These are phyloP conservation scores for Clitoria ternatea DNA, from an alignment of 306 rosid genomes.

Conservation along the genomic window DNA sequence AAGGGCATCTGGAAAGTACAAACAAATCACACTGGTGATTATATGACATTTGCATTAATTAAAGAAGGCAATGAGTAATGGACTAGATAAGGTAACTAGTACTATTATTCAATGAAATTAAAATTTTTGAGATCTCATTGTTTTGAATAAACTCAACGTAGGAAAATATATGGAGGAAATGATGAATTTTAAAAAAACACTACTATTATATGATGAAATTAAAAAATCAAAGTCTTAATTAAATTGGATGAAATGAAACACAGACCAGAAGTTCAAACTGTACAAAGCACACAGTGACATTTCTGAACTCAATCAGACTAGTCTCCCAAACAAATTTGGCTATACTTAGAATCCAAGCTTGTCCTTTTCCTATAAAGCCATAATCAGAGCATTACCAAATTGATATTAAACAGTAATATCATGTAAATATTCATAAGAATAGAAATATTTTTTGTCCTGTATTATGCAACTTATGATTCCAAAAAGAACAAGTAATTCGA, in stretches of 20 bases:
- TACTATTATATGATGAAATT: neutral
- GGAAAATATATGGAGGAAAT: neutral
- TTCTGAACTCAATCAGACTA: neutral
- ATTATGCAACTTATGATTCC: neutral
- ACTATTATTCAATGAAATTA: neutral
- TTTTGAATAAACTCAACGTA: neutral
- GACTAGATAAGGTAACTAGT: neutral
- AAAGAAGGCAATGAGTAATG: neutral
- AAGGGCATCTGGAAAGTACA: neutral
- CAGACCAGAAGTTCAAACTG: neutral
- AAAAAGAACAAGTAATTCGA: neutral
- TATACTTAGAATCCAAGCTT: too few species aligned
- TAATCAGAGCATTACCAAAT: too few species aligned
- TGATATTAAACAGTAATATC: too few species aligned
- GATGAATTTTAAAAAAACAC: neutral
- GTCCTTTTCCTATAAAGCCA: too few species aligned
- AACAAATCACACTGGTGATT: neutral
- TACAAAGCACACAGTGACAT: neutral
- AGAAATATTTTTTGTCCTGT: neutral
- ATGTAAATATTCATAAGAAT: too few species aligned
- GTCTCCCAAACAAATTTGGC: neutral
- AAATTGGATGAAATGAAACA: too few species aligned
- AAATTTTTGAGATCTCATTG: neutral
- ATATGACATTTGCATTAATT: neutral
- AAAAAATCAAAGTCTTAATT: too few species aligned